Percentiles rank a stretch among this genome's conserved stretches.
phyloP scores from a whole-genome alignment of 2,329 filamentous ascomycete species.

The Orbilia quercus region DNA sequence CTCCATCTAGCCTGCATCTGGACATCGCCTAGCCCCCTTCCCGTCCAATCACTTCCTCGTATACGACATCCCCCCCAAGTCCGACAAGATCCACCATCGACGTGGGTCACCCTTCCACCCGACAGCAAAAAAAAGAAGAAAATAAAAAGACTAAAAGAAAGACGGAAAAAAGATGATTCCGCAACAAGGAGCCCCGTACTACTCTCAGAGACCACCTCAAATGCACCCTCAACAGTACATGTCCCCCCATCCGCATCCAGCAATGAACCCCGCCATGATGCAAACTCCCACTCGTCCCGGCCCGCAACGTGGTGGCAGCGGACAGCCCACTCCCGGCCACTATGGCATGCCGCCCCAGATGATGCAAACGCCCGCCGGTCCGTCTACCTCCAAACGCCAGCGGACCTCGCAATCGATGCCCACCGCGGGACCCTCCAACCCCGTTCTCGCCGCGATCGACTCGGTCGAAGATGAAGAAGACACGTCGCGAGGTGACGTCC shows the following conservation, averaged over 20 bases:
- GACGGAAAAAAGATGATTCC: constrained; percentile 55
- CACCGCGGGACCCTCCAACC: constrained; percentile 30
- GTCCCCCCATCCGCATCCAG: constrained; percentile 39
- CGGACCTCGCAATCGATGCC: constrained; percentile 43
- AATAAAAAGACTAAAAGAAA: too few species aligned
- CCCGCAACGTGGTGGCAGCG: constrained; percentile 23
- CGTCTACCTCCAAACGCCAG: constrained; percentile 44
- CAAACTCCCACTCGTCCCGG: constrained; percentile 42
- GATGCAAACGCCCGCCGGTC: constrained; percentile 35
- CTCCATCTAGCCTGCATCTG: constrained; percentile 32
- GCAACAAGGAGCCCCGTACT: constrained; percentile 30
- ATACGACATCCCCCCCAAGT: constrained; percentile 22
- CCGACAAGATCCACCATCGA: constrained; percentile 54
- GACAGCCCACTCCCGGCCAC: constrained; percentile 42
- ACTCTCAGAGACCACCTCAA: constrained; percentile 24
- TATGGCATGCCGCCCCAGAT: constrained; percentile 48
- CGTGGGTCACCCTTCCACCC: constrained; percentile 40
- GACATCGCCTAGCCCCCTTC: constrained; percentile 45
- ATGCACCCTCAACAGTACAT: constrained; percentile 49
- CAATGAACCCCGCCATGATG: constrained; percentile 41
- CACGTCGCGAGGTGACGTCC: constrained; percentile 83
- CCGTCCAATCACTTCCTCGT: constrained; percentile 50
- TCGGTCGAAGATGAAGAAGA: constrained; percentile 88
- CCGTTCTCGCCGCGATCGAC: constrained; percentile 38
- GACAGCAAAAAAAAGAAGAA: too few species aligned